Evolutionary conservation across 129 eudicot genomes (phyloP).

Genomic region (Flaveria ramosissima): DNA sequence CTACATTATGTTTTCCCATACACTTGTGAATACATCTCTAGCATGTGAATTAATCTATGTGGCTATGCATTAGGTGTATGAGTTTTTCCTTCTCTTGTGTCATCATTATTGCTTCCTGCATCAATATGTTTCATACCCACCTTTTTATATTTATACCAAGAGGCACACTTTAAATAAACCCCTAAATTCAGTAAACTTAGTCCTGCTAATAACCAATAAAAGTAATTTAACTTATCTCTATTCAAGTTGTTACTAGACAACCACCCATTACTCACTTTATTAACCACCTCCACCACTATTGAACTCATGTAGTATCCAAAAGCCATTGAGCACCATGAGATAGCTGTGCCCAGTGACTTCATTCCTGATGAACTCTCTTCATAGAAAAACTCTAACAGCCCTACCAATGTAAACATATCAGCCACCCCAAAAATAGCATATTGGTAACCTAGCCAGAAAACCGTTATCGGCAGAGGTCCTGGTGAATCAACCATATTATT

Average conservation of each 20-base stretch:
- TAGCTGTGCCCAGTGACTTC: conserved; percentile 73
- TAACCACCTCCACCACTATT: conserved; percentile 68
- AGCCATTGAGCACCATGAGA: conserved; percentile 83
- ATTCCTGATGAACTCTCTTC: conserved; percentile 73
- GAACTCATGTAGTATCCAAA: conserved; percentile 73
- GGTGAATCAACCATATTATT: conserved; percentile 66
- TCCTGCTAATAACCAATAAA: conserved; percentile 67
- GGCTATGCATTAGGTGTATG: conserved; percentile 25
- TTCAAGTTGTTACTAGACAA: conserved; percentile 65
- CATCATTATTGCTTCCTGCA: conserved; percentile 19
- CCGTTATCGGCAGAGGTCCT: conserved; percentile 55
- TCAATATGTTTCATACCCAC: conserved; percentile 45
- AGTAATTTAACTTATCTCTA: conserved; percentile 64
- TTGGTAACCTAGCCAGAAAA: conserved; percentile 79
- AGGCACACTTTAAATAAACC: conserved; percentile 60
- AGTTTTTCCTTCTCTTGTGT: conserved; percentile 29
- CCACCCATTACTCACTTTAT: conserved; percentile 81
- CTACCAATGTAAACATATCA: conserved; percentile 76
- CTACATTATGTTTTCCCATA: conserved; percentile 16
- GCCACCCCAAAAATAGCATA: conserved; percentile 76
- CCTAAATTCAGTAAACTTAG: conserved; percentile 67
- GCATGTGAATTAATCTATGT: conserved; percentile 20
- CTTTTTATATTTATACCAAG: conserved; percentile 74
- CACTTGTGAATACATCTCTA: conserved; percentile 15
- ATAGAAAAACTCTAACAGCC: conserved; percentile 75